phyloP scores from a whole-genome alignment of 2,329 filamentous ascomycete genomes.

The Aschersonia sp. region DNA sequence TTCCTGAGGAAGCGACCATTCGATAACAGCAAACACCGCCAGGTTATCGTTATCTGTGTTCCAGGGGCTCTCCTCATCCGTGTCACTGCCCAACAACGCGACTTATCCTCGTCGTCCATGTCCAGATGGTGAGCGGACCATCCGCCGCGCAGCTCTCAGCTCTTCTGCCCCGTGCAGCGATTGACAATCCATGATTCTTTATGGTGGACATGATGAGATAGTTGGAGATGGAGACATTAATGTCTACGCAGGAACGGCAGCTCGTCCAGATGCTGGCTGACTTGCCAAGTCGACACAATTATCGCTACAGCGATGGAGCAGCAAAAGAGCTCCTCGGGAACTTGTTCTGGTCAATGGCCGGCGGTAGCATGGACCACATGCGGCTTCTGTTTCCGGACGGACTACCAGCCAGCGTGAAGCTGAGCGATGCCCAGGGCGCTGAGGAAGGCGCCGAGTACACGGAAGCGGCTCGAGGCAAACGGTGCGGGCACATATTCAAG shows the following conservation, averaged over 20 bases:
- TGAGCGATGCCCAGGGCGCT: slow-evolving; percentile 81
- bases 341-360: slow-evolving; percentile 79
- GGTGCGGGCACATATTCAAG: slow-evolving; percentile 96
- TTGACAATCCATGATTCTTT: background rate
- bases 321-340: slow-evolving; percentile 57
- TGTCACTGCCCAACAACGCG: too few relatives aligned
- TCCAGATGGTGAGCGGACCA: background rate
- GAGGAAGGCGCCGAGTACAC: slow-evolving; percentile 91
- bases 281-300: slow-evolving; percentile 58
- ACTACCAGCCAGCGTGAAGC: slow-evolving; percentile 51
- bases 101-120: background rate
- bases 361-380: slow-evolving; percentile 59
- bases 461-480: slow-evolving; percentile 77
- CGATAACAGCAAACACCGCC: background rate
- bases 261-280: slow-evolving; percentile 72
- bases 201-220: slow-evolving; percentile 11
- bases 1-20: background rate
- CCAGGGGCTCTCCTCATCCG: too few relatives aligned
- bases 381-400: slow-evolving; percentile 71
- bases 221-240: slow-evolving; percentile 33
- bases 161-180: too few relatives aligned
- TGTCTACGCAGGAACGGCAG: slow-evolving; percentile 61
- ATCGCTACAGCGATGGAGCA: slow-evolving; percentile 62
- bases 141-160: background rate
- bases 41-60: too few relatives aligned